These are phyloP conservation scores for Cryptosporidium tyzzeri DNA, from an alignment of 169 alveolate genomes.

Conservation along the genomic window DNA sequence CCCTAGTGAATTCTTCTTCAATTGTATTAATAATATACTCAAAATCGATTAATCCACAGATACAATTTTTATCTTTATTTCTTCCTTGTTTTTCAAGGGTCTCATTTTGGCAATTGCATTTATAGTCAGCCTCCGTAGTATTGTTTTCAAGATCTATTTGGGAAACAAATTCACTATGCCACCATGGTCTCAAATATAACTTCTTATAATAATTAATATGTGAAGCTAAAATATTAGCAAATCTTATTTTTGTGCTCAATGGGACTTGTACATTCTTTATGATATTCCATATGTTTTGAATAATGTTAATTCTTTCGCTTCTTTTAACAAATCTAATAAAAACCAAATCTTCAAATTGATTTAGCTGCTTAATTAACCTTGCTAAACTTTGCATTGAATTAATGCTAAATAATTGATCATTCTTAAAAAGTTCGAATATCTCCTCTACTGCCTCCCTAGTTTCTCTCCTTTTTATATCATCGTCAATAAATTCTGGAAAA, in stretches of 20 bases:
- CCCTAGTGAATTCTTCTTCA: constrained; percentile 48
- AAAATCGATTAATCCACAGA: constrained; percentile 62
- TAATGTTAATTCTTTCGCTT: constrained; percentile 20
- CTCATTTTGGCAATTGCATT: background rate
- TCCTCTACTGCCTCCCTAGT: constrained; percentile 34
- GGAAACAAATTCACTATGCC: constrained; percentile 28
- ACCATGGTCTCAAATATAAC: constrained; percentile 55
- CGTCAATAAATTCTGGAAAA: constrained; percentile 50
- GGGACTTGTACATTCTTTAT: background rate
- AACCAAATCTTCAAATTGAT: constrained; percentile 43
- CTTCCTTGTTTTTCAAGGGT: background rate
- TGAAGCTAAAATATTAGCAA: constrained; percentile 38
- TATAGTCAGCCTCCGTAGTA: background rate
- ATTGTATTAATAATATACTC: background rate
- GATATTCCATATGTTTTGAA: constrained; percentile 27
- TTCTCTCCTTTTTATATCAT: constrained; percentile 24
- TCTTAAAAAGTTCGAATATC: constrained; percentile 10
- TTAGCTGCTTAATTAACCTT: constrained; percentile 13
- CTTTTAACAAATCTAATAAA: constrained; percentile 23
- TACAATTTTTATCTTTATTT: background rate
- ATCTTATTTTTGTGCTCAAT: constrained; percentile 21
- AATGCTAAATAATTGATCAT: background rate
- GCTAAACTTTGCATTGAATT: constrained; percentile 1
- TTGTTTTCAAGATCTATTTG: constrained; percentile 16
- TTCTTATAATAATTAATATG: constrained; percentile 51